Conservation (phyloP, 1,284 basidiomycete genomes). For the Cutaneotrichosporon sp. region DNA sequence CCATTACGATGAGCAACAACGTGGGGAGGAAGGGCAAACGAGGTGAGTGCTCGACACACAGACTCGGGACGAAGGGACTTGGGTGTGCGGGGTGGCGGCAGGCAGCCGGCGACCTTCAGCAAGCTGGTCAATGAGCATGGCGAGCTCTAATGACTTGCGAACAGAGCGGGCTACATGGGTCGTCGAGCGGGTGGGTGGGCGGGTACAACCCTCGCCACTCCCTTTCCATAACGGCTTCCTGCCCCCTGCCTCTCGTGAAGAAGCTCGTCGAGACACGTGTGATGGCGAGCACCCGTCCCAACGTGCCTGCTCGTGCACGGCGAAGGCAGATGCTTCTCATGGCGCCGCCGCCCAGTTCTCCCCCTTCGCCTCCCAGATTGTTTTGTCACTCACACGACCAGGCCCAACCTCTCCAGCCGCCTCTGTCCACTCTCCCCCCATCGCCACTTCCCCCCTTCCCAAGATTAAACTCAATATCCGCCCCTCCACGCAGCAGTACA, state of each 20-base stretch:
- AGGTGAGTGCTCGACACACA: constrained; percentile 20
- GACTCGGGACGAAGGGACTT: no score
- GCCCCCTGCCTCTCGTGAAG: no score
- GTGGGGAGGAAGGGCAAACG: constrained; percentile 30
- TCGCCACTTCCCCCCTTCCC: constrained; percentile 19
- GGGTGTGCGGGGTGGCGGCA: no score
- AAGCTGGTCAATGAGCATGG: no score
- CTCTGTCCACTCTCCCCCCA: constrained; percentile 21
- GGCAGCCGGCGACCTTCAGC: no score
- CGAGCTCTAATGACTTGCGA: no score
- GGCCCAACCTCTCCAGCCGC: constrained; percentile 27
- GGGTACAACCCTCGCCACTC: not conserved
- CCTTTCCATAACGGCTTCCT: not conserved
- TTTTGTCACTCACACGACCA: constrained; percentile 28
- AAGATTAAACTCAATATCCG: constrained; percentile 28
- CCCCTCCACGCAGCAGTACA: constrained; percentile 9
- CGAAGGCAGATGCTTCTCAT: constrained; percentile 1
- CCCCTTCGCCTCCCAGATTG: not conserved
- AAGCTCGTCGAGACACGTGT: not conserved
- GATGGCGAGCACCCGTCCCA: not conserved
- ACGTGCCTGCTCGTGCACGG: not conserved
- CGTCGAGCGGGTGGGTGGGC: no score
- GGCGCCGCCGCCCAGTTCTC: constrained; percentile 4
- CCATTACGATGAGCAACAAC: constrained; percentile 25
- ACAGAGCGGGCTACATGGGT: no score